Percentiles rank a stretch among this genome's conserved stretches.
Evolutionary conservation across 345 rosid genomes (phyloP).

Genomic region (Alliaria petiolata): DNA sequence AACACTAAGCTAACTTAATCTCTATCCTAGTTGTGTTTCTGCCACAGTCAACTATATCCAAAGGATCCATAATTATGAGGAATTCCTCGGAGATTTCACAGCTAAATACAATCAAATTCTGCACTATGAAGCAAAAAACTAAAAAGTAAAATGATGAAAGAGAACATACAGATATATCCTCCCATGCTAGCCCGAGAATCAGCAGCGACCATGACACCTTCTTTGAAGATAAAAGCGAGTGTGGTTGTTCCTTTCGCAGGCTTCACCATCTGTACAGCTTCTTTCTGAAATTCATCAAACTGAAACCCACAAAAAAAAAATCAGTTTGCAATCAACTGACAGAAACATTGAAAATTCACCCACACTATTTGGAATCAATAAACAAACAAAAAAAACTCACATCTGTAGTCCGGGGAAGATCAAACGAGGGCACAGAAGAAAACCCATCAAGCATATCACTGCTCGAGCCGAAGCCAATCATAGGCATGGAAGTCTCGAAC

Average conservation of each 20-base stretch:
- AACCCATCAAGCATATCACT: slow-evolving; percentile 45
- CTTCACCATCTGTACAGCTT: slow-evolving; percentile 86
- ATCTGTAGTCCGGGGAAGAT: slow-evolving; percentile 59
- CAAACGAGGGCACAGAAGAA: slow-evolving; percentile 53
- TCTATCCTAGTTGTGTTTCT: neutral
- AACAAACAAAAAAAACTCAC: slow-evolving; percentile 41
- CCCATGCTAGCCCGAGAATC: slow-evolving; percentile 99
- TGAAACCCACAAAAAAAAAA: slow-evolving; percentile 30
- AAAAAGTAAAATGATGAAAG: neutral
- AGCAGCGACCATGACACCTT: slow-evolving; percentile 97
- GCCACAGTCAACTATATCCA: neutral
- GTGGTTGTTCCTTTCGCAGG: slow-evolving; percentile 97
- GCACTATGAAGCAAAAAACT: neutral
- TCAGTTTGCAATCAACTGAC: slow-evolving; percentile 10
- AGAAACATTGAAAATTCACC: neutral
- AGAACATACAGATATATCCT: slow-evolving; percentile 84
- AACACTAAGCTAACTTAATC: slow-evolving; percentile 5
- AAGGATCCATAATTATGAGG: neutral
- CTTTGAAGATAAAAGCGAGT: slow-evolving; percentile 91
- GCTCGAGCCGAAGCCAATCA: slow-evolving; percentile 31
- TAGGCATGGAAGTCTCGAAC: slow-evolving; percentile 49
- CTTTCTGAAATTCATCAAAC: slow-evolving; percentile 92
- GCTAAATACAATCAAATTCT: neutral
- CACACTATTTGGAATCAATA: neutral
- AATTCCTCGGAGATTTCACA: neutral